These are phyloP conservation scores for Apiospora sp. DNA, from an alignment of 2,329 filamentous ascomycete genomes.

Conservation along the genomic window DNA sequence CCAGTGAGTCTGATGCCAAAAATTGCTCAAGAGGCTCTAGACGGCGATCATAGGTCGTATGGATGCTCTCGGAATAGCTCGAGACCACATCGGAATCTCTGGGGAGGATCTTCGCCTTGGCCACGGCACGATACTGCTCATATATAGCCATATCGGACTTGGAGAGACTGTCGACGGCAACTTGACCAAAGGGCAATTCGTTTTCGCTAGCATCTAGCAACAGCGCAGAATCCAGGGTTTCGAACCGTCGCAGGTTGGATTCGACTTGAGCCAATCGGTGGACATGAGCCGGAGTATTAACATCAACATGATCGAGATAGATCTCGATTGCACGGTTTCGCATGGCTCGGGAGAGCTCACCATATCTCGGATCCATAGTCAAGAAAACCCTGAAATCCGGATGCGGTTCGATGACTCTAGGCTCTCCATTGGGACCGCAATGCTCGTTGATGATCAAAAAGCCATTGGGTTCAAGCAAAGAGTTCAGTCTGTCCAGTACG, in stretches of 20 bases:
- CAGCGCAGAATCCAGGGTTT: conserved; percentile 45
- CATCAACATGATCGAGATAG: conserved; percentile 66
- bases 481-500: conserved; percentile 93
- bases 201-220: conserved; percentile 38
- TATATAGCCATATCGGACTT: conserved; percentile 49
- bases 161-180: conserved; percentile 57
- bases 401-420: conserved; percentile 82
- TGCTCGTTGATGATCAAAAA: conserved; percentile 93
- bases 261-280: conserved; percentile 57
- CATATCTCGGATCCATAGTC: conserved; percentile 90
- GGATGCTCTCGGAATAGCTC: not conserved
- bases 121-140: not conserved
- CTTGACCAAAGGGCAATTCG: conserved; percentile 37
- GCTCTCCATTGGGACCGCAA: conserved; percentile 80
- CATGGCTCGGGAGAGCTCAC: conserved; percentile 96
- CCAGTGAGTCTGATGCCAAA: not conserved
- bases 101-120: not conserved
- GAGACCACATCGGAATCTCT: conserved; percentile 12
- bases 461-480: conserved; percentile 89
- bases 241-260: conserved; percentile 57
- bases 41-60: not conserved
- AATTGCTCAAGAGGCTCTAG: conserved; percentile 16
- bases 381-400: conserved; percentile 90
- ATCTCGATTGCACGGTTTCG: conserved; percentile 93
- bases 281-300: conserved; percentile 43